These are phyloP conservation scores for Nicotiana tomentosiformis DNA, from an alignment of 257 asterid species.

Conservation along the genomic window DNA sequence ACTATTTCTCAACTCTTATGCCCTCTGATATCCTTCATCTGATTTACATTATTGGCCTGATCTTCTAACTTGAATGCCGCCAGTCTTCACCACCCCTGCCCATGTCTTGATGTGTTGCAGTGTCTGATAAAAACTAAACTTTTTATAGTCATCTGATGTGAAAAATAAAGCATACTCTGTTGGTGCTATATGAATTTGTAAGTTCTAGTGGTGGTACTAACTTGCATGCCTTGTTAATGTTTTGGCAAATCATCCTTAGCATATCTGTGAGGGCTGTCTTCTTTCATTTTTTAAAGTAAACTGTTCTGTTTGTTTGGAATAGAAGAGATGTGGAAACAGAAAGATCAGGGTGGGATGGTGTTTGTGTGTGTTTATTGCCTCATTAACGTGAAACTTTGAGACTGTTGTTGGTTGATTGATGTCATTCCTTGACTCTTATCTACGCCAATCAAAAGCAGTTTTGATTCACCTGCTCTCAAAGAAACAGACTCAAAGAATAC, in stretches of 20 bases:
- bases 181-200: not conserved
- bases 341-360: not conserved
- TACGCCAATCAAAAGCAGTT: slow-evolving; percentile 80
- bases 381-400: not conserved
- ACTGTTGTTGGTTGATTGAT: slow-evolving; percentile 6
- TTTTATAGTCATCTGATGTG: not conserved
- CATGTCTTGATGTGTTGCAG: not conserved
- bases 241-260: not conserved
- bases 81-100: not conserved
- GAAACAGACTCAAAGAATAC: slow-evolving; percentile 60
- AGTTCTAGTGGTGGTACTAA: not conserved
- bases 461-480: slow-evolving; percentile 78
- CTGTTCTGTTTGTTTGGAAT: not conserved
- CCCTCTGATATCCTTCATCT: slow-evolving; percentile 91
- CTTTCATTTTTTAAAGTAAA: not conserved
- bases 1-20: slow-evolving; percentile 78
- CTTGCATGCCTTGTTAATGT: not conserved
- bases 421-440: slow-evolving; percentile 53
- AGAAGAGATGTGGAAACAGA: not conserved
- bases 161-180: not conserved
- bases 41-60: slow-evolving; percentile 3
- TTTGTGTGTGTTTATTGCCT: not conserved
- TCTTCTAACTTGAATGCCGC: not conserved
- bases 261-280: not conserved
- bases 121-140: not conserved